These are phyloP conservation scores for Alternaria dauci DNA, from an alignment of 2,329 filamentous ascomycete species.

Conservation along the genomic window DNA sequence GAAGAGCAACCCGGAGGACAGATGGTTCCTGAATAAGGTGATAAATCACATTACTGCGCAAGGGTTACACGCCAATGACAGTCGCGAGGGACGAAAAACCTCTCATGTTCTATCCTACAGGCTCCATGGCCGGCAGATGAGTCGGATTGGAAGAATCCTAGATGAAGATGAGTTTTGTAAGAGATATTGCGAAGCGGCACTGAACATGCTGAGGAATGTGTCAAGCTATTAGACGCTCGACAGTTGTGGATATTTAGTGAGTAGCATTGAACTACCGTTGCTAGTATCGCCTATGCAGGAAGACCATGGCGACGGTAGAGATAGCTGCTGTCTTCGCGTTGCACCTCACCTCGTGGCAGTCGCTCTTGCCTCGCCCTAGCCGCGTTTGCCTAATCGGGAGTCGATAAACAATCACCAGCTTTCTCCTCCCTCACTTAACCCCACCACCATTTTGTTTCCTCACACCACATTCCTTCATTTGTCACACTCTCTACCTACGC, in stretches of 20 bases:
- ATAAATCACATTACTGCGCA: background rate
- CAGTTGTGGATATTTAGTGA: background rate
- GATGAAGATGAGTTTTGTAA: background rate
- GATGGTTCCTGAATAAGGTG: background rate
- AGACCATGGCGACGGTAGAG: background rate
- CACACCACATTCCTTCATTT: conserved; percentile 34
- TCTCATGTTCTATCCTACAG: background rate
- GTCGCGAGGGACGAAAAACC: background rate
- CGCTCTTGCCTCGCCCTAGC: conserved; percentile 15
- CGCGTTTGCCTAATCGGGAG: conserved; percentile 18
- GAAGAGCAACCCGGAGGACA: background rate
- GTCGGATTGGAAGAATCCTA: background rate
- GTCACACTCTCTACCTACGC: conserved; percentile 26
- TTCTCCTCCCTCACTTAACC: conserved; percentile 11
- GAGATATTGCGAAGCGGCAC: background rate
- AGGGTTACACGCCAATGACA: background rate
- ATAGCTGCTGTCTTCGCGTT: background rate
- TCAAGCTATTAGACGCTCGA: background rate
- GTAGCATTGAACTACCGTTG: background rate
- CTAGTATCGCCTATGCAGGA: background rate
- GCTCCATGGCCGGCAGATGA: background rate
- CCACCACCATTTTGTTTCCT: conserved; percentile 21
- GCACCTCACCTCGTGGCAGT: conserved; percentile 1
- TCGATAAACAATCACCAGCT: conserved; percentile 19
- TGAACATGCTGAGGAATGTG: background rate